These are phyloP conservation scores for Ustanciosporium gigantosporum DNA, from an alignment of 1,284 basidiomycete genomes.

Conservation along the genomic window DNA sequence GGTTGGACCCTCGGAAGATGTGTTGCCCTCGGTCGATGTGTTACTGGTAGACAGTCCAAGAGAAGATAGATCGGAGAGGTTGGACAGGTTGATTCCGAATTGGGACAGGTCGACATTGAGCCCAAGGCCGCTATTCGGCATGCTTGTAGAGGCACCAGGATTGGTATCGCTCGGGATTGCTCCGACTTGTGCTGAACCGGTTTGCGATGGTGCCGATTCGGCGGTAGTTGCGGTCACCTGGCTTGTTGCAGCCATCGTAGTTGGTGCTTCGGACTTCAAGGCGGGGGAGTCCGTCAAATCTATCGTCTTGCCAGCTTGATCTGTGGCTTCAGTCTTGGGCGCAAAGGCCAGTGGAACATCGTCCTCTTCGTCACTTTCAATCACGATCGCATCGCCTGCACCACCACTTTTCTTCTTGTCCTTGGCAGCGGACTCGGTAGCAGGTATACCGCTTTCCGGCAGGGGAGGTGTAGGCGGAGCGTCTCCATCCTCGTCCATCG, in stretches of 20 bases:
- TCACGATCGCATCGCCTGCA: slow-evolving; percentile 22
- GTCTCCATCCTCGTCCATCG: neutral
- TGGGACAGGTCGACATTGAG: slow-evolving; percentile 14
- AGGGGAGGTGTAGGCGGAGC: neutral
- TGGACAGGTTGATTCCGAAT: slow-evolving; percentile 28
- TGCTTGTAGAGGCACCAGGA: neutral
- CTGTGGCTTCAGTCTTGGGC: slow-evolving; percentile 13
- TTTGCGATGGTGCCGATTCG: too few relatives aligned
- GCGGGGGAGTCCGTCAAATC: slow-evolving; percentile 32
- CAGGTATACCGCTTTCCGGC: neutral
- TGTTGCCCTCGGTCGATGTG: neutral
- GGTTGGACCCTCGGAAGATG: slow-evolving; percentile 5
- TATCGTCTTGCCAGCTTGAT: slow-evolving; percentile 8
- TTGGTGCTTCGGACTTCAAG: neutral
- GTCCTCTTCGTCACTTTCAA: slow-evolving; percentile 39
- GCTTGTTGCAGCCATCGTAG: neutral
- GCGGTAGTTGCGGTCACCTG: neutral
- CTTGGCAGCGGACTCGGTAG: neutral
- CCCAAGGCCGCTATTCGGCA: slow-evolving; percentile 11
- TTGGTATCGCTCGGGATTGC: neutral
- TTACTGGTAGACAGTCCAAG: slow-evolving; percentile 15
- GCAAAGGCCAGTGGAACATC: slow-evolving; percentile 36
- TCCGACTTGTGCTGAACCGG: neutral
- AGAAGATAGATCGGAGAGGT: slow-evolving; percentile 23
- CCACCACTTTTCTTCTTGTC: neutral